A percentile compares a stretch with the other conserved stretches of the same genome.
Evolutionary conservation across 1,284 basidiomycete genomes (phyloP).

Genomic region (Somion occarium): DNA sequence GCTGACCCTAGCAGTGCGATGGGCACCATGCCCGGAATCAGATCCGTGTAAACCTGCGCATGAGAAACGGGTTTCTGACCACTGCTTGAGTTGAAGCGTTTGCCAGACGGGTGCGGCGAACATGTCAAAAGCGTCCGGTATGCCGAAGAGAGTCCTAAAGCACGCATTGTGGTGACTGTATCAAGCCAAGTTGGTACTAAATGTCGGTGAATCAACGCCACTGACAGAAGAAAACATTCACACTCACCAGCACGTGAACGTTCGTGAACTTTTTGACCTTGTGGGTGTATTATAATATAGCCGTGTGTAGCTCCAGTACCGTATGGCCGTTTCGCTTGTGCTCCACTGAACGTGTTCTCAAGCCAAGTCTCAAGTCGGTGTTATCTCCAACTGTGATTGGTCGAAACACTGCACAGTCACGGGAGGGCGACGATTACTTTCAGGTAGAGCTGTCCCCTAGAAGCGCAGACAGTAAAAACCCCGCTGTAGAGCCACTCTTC

Average conservation of each 20-base stretch:
- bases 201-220: not conserved
- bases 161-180: too few species aligned
- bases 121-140: not conserved
- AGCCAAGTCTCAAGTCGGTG: not conserved
- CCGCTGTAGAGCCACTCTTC: too few species aligned
- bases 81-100: conserved; percentile 6
- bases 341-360: too few species aligned
- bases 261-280: not conserved
- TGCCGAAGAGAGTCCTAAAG: not conserved
- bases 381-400: not conserved
- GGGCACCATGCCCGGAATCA: conserved; percentile 72
- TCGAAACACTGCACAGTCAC: not conserved
- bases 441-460: too few species aligned
- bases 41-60: conserved; percentile 59
- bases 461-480: too few species aligned
- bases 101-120: conserved; percentile 7
- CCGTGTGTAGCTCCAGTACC: not conserved
- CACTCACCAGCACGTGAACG: not conserved
- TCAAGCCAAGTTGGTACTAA: too few species aligned
- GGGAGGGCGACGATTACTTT: too few species aligned
- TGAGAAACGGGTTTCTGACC: conserved; percentile 40
- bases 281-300: too few species aligned
- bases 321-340: not conserved
- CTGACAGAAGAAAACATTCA: not conserved
- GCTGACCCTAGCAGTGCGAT: conserved; percentile 71